Conservation (phyloP, 148 eudicot species). For the Simmondsia chinensis region DNA sequence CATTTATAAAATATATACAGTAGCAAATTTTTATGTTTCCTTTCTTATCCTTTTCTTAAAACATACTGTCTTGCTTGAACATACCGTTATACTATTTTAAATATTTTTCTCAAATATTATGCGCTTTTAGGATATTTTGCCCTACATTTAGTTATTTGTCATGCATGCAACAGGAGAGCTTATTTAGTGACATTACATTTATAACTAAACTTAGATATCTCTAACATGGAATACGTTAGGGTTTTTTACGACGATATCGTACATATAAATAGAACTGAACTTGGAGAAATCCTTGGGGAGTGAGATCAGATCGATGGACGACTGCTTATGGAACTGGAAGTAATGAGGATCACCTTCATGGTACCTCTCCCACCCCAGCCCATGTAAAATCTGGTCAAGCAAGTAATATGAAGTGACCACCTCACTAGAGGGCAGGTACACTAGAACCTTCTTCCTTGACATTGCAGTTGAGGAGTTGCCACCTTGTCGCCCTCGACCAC, state of each 20-base stretch:
- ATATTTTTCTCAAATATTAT: too few relatives aligned
- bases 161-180: too few relatives aligned
- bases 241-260: constrained; percentile 43
- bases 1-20: too few relatives aligned
- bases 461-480: constrained; percentile 1
- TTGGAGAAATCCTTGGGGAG: constrained; percentile 44
- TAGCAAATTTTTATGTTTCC: too few relatives aligned
- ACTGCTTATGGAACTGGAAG: constrained; percentile 33
- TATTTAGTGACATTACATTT: too few relatives aligned
- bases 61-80: too few relatives aligned
- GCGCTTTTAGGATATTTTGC: too few relatives aligned
- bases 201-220: too few relatives aligned
- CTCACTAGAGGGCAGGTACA: constrained; percentile 32
- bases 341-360: constrained; percentile 30
- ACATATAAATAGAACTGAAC: constrained; percentile 46
- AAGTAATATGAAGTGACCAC: constrained; percentile 28
- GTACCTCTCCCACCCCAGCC: constrained; percentile 46
- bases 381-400: constrained; percentile 28
- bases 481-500: constrained; percentile 1
- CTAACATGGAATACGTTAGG: constrained; percentile 51
- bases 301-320: constrained; percentile 44
- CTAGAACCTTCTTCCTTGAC: constrained; percentile 25
- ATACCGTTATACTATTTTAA: too few relatives aligned
- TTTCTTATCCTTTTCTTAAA: too few relatives aligned
- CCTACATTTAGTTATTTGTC: too few relatives aligned